Evolutionary conservation across 2,329 filamentous ascomycete genomes (phyloP).

Genomic region (Penicillium oxalicum): DNA sequence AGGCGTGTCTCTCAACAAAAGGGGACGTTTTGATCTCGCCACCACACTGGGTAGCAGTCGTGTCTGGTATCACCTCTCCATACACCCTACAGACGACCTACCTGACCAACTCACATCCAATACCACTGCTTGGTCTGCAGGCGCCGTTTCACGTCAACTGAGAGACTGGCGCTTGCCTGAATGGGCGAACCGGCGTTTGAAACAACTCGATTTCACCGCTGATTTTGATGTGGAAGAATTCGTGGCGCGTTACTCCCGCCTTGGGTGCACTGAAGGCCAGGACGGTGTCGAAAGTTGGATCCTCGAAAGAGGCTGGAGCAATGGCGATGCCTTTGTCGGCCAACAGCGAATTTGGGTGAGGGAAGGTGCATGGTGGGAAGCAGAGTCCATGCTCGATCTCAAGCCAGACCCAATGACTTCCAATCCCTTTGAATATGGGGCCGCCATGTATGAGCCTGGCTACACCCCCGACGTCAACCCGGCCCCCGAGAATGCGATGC

Average conservation of each 20-base stretch:
- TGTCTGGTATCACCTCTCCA: slow-evolving; percentile 87
- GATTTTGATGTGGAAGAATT: slow-evolving; percentile 97
- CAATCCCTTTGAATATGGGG: slow-evolving; percentile 48
- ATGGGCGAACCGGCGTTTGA: slow-evolving; percentile 91
- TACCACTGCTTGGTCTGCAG: slow-evolving; percentile 87
- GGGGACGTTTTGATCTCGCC: slow-evolving; percentile 72
- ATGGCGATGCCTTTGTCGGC: slow-evolving; percentile 88
- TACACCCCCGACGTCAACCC: slow-evolving; percentile 60
- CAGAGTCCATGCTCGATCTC: slow-evolving; percentile 89
- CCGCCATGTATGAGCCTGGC: slow-evolving; percentile 61
- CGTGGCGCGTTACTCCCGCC: slow-evolving; percentile 67
- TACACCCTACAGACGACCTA: slow-evolving; percentile 85
- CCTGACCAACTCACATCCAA: slow-evolving; percentile 66
- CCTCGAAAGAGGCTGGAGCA: slow-evolving; percentile 94
- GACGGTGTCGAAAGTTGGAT: slow-evolving; percentile 94
- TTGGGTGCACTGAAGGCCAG: slow-evolving; percentile 83
- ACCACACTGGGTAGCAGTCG: slow-evolving; percentile 73
- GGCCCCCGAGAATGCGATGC: slow-evolving; percentile 54
- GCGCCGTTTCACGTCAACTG: slow-evolving; percentile 84
- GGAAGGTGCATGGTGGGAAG: slow-evolving; percentile 94
- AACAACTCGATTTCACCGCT: slow-evolving; percentile 87
- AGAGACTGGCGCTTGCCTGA: slow-evolving; percentile 90
- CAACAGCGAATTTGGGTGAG: slow-evolving; percentile 93
- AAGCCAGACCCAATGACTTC: slow-evolving; percentile 56
- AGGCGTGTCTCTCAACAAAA: slow-evolving; percentile 73